Conservation (phyloP, 2,329 filamentous ascomycete species). For the Sarocladium kiliense region DNA sequence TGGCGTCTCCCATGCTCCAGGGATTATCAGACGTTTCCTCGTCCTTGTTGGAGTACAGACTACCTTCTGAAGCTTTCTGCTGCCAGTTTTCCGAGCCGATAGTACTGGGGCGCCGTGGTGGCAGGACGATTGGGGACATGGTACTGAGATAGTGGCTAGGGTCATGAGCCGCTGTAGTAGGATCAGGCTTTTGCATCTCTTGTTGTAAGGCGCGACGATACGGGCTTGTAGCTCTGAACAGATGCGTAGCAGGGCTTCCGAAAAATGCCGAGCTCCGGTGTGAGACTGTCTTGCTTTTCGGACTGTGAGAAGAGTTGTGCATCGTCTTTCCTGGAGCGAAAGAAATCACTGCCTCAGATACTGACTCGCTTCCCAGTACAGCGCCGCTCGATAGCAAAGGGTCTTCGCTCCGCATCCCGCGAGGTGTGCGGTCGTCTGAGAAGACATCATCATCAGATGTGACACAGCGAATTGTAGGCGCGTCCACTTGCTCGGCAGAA, state of each 20-base stretch:
- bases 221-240: constrained; percentile 51
- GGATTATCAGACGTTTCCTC: constrained; percentile 16
- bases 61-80: constrained; percentile 38
- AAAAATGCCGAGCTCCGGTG: constrained; percentile 43
- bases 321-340: too few species aligned
- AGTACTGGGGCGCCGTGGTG: constrained; percentile 33
- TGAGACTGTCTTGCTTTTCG: constrained; percentile 2
- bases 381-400: neutral
- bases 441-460: constrained; percentile 28
- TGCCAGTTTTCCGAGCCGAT: constrained; percentile 33
- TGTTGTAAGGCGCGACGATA: constrained; percentile 48
- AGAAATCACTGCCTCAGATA: neutral
- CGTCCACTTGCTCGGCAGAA: constrained; percentile 12
- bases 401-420: neutral
- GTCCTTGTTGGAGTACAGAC: constrained; percentile 38
- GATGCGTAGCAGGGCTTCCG: constrained; percentile 43
- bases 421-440: constrained; percentile 11
- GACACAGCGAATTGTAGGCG: constrained; percentile 29
- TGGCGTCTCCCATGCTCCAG: neutral
- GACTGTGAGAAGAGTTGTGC: neutral
- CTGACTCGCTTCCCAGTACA: neutral
- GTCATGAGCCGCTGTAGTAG: too few species aligned
- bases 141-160: constrained; percentile 39
- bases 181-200: constrained; percentile 31
- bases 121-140: constrained; percentile 33